Conservation (phyloP, 768 basidiomycete genomes). For the Saitozyma podzolica region DNA sequence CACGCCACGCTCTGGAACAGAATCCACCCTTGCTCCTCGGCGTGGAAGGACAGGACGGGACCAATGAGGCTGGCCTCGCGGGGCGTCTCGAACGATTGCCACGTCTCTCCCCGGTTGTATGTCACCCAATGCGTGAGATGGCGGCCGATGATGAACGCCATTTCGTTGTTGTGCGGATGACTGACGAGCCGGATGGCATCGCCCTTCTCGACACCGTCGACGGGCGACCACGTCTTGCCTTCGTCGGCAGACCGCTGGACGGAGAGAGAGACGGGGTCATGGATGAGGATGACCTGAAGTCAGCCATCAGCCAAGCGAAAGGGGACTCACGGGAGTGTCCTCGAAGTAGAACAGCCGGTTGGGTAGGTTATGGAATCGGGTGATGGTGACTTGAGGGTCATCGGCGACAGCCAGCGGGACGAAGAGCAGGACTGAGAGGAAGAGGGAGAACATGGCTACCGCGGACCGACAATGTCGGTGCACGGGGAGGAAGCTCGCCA, state of each 20-base stretch:
- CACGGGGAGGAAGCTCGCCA: too few relatives aligned
- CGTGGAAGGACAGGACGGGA: constrained; percentile 82
- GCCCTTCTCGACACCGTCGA: constrained; percentile 56
- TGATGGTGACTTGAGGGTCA: constrained; percentile 49
- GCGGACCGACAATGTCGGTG: too few relatives aligned
- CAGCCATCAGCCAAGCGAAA: not conserved
- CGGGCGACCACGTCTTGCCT: constrained; percentile 68
- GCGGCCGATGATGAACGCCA: constrained; percentile 80
- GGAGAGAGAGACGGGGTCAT: constrained; percentile 68
- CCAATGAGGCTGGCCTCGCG: constrained; percentile 50
- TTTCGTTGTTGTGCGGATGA: constrained; percentile 80
- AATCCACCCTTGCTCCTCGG: constrained; percentile 61
- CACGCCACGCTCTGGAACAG: constrained; percentile 49
- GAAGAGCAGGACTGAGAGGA: constrained; percentile 2
- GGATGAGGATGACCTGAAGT: constrained; percentile 69
- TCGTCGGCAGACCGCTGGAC: constrained; percentile 82
- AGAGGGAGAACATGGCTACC: not conserved
- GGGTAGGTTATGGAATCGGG: constrained; percentile 69
- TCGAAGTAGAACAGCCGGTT: constrained; percentile 85
- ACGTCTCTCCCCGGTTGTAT: constrained; percentile 79
- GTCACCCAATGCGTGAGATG: constrained; percentile 81
- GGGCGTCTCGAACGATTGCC: constrained; percentile 76
- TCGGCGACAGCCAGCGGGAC: constrained; percentile 3
- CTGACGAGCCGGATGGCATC: constrained; percentile 71
- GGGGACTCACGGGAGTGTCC: constrained; percentile 71